Evolutionary conservation across 1,139 yeast genomes (phyloP).

Genomic region (Taiozyma sp.): DNA sequence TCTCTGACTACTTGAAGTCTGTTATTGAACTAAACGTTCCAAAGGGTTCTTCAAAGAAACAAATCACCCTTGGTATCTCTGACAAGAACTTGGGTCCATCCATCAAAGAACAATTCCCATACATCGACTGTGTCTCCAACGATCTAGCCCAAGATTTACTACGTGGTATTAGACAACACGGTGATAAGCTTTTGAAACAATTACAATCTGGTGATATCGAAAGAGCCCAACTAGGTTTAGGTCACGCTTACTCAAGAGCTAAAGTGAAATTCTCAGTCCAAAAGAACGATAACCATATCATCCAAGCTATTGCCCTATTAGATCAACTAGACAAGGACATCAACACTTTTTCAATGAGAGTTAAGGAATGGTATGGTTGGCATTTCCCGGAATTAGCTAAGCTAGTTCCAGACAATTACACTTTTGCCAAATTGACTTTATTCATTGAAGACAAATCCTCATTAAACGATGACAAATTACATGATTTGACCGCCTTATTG

Average conservation of each 20-base stretch:
- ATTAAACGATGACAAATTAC: conserved; percentile 78
- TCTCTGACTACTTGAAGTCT: conserved; percentile 86
- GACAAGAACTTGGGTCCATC: conserved; percentile 97
- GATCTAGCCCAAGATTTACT: conserved; percentile 93
- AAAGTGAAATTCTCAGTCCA: conserved; percentile 98
- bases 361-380: conserved; percentile 99
- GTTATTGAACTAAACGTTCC: conserved; percentile 89
- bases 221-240: conserved; percentile 97
- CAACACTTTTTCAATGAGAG: conserved; percentile 97
- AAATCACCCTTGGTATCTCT: conserved; percentile 76
- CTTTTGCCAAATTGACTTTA: conserved; percentile 79
- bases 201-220: conserved; percentile 94
- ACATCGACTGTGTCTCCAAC: conserved; percentile 83
- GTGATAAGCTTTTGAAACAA: conserved; percentile 84
- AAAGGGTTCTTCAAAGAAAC: conserved; percentile 71
- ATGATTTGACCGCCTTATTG: conserved; percentile 83
- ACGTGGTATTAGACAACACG: conserved; percentile 92
- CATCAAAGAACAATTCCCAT: conserved; percentile 85
- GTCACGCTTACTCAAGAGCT: conserved; percentile 98
- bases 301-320: conserved; percentile 95
- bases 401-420: conserved; percentile 88
- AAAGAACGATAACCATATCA: conserved; percentile 97
- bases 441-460: conserved; percentile 85
- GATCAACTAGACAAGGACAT: conserved; percentile 97
- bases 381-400: conserved; percentile 99